Evolutionary conservation across 306 rosid species (phyloP).

Genomic region (Parietaria judaica): DNA sequence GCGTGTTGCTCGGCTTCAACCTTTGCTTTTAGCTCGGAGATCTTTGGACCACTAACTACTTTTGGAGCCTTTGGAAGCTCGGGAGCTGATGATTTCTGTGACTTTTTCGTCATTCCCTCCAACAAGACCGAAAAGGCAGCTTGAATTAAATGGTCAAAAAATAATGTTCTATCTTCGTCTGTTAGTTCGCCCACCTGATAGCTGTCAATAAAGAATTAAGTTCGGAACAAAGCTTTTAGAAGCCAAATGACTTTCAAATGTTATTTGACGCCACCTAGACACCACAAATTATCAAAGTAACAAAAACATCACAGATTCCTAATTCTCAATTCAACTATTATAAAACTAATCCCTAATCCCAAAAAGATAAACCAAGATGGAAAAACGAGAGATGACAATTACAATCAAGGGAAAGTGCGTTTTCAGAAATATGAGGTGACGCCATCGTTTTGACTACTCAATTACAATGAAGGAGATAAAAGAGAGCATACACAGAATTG

Average conservation of each 20-base stretch:
- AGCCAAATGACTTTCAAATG: too few species aligned
- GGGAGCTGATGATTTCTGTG: constrained; percentile 38
- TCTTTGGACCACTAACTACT: constrained; percentile 79
- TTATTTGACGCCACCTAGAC: too few species aligned
- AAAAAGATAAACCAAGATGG: background rate
- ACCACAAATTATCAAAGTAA: background rate
- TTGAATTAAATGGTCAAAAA: constrained; percentile 60
- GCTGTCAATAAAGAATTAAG: constrained; percentile 35
- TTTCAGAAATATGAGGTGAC: background rate
- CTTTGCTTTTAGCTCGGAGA: constrained; percentile 82
- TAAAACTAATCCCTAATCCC: background rate
- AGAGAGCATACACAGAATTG: constrained; percentile 54
- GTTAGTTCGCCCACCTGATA: constrained; percentile 57
- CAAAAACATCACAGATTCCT: background rate
- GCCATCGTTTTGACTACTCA: background rate
- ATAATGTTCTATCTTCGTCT: constrained; percentile 56
- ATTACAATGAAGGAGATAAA: constrained; percentile 1
- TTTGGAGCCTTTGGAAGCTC: constrained; percentile 95
- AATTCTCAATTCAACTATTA: too few species aligned
- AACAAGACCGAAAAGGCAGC: constrained; percentile 66
- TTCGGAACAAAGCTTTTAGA: background rate
- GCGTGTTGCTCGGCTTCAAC: constrained; percentile 97
- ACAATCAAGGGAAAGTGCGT: background rate
- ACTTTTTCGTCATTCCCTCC: constrained; percentile 48
- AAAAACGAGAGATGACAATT: constrained; percentile 6